Percentiles rank a stretch among this genome's conserved stretches.
Evolutionary conservation across 345 rosid genomes (phyloP).

Genomic region (Psidium friedrichsthalianum): DNA sequence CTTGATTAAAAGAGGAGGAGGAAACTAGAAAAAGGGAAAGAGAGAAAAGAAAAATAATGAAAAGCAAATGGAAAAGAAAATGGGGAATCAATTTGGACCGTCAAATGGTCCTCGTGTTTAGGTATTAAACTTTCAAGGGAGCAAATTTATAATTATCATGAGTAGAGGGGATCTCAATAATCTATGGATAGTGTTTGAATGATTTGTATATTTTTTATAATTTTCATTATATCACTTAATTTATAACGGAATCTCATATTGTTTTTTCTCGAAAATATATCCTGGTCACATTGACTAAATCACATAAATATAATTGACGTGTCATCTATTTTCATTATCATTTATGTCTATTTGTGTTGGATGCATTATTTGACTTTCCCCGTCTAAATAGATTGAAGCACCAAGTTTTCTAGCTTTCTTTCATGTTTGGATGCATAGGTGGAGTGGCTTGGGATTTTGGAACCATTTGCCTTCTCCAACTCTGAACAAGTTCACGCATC

Average conservation of each 20-base stretch:
- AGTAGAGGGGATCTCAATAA: background rate
- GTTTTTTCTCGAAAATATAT: background rate
- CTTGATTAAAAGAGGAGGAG: background rate
- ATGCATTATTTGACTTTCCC: background rate
- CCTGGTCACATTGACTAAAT: background rate
- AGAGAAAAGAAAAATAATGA: background rate
- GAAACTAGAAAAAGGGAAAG: background rate
- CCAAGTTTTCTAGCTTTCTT: background rate
- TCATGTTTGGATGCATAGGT: background rate
- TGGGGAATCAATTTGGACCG: background rate
- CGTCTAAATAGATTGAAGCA: too few species aligned
- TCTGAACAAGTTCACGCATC: background rate
- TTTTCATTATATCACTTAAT: background rate
- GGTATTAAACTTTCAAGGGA: background rate
- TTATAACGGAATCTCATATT: background rate
- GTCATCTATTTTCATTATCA: too few species aligned
- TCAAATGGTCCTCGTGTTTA: background rate
- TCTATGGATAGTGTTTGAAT: background rate
- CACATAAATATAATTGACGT: too few species aligned
- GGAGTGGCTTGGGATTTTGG: too few species aligned
- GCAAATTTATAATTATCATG: background rate
- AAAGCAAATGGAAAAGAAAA: background rate
- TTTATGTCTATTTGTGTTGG: too few species aligned
- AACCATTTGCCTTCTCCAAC: background rate
- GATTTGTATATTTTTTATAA: rapidly evolving